phyloP scores from a whole-genome alignment of 805 yeast species.

The Lipomyces chichibuensis region DNA sequence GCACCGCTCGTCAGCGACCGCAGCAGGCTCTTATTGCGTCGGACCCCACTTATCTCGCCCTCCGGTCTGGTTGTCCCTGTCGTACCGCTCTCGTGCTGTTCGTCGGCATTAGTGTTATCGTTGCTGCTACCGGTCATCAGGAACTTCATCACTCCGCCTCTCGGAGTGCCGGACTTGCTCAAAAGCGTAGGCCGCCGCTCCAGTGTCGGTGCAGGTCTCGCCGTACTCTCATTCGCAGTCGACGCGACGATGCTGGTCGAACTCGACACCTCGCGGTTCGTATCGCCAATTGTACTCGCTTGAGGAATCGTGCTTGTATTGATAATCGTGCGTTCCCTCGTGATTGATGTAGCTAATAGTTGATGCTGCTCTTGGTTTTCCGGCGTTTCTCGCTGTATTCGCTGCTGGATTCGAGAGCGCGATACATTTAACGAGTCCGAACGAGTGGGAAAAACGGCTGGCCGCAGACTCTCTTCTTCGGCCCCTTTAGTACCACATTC shows the following conservation, averaged over 20 bases:
- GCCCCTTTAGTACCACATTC: neutral
- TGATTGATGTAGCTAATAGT: conserved; percentile 8
- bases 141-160: conserved; percentile 14
- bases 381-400: neutral
- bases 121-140: conserved; percentile 4
- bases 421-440: conserved; percentile 39
- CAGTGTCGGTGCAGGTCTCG: neutral
- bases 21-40: conserved; percentile 7
- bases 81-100: neutral
- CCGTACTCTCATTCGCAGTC: neutral
- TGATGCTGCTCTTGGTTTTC: neutral
- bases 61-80: neutral
- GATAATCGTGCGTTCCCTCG: conserved; percentile 27
- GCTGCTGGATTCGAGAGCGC: conserved; percentile 1
- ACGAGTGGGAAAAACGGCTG: conserved; percentile 21
- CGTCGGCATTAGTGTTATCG: neutral
- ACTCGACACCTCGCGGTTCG: neutral
- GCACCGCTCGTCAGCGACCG: conserved; percentile 12
- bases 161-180: conserved; percentile 1
- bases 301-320: conserved; percentile 8
- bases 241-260: neutral
- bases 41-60: conserved; percentile 8
- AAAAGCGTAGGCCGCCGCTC: conserved; percentile 6
- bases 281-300: neutral
- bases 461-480: neutral